These are phyloP conservation scores for Fusarium brachygibbosum DNA, from an alignment of 2,329 filamentous ascomycete species.

Conservation along the genomic window DNA sequence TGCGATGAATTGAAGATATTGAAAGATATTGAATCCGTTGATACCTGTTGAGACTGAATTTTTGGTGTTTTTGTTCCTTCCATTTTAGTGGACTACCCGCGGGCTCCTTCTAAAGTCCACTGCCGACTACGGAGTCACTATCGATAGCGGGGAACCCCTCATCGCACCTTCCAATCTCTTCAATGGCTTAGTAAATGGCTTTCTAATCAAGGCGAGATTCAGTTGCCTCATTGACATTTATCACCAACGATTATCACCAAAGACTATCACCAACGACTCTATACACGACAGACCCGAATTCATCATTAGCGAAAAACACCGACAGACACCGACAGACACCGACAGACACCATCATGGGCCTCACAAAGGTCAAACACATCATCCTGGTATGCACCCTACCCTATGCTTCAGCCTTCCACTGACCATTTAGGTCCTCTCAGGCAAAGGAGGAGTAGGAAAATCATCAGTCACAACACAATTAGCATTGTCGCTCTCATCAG, in stretches of 20 bases:
- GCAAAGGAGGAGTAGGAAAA: slow-evolving; percentile 98
- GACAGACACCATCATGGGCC: slow-evolving; percentile 45
- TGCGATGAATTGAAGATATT: not conserved
- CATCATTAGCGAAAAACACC: no score
- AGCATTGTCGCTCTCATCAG: slow-evolving; percentile 86
- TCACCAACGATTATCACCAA: no score
- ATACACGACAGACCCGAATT: no score
- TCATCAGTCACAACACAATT: slow-evolving; percentile 98
- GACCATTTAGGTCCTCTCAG: slow-evolving; percentile 78
- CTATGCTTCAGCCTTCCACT: slow-evolving; percentile 27
- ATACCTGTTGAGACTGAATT: not conserved
- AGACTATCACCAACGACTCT: no score
- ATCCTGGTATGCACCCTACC: slow-evolving; percentile 61
- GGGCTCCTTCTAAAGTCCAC: no score
- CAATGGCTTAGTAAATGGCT: slow-evolving; percentile 48
- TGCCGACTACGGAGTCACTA: slow-evolving; percentile 20
- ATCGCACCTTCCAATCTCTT: slow-evolving; percentile 35
- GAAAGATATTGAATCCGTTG: no score
- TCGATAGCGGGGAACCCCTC: slow-evolving; percentile 32
- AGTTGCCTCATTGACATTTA: no score
- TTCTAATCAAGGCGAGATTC: slow-evolving; percentile 45
- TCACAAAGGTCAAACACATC: slow-evolving; percentile 78
- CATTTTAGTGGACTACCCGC: not conserved
- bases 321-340: no score
- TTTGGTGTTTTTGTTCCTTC: slow-evolving; percentile 1